Conservation (phyloP, 2,329 filamentous ascomycete species). For the Fusarium miscanthi region DNA sequence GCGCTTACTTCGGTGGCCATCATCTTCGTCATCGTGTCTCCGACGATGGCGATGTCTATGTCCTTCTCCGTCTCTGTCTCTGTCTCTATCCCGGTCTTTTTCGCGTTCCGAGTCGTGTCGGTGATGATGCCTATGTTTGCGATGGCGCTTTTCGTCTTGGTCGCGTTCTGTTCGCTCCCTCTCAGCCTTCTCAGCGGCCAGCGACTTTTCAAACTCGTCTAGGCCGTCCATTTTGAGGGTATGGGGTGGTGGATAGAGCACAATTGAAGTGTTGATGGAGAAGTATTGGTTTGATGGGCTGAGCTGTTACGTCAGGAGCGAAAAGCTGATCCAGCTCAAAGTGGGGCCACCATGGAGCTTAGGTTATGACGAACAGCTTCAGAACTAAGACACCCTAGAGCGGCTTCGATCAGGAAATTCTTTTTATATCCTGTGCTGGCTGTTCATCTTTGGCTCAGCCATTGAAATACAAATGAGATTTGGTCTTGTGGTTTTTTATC, state of each 20-base stretch:
- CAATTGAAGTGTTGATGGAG: background rate
- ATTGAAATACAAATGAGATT: background rate
- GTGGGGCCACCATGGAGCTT: slow-evolving; percentile 12
- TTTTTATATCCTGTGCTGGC: accelerated
- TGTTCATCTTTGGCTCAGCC: accelerated
- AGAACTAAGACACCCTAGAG: background rate
- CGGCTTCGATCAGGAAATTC: accelerated
- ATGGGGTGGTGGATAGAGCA: accelerated
- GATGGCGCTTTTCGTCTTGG: slow-evolving; percentile 55
- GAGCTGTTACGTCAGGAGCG: slow-evolving; percentile 28
- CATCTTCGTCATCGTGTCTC: slow-evolving; percentile 46
- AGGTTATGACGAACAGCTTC: background rate
- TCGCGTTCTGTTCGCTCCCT: slow-evolving; percentile 60
- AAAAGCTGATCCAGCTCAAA: slow-evolving; percentile 22
- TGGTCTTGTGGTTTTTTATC: no score
- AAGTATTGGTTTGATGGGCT: background rate
- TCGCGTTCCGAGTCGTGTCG: slow-evolving; percentile 53
- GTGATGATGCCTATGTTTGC: slow-evolving; percentile 59
- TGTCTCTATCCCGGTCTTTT: slow-evolving; percentile 32
- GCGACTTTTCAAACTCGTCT: slow-evolving; percentile 80
- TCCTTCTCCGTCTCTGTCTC: slow-evolving; percentile 36
- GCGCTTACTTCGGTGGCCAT: slow-evolving; percentile 46
- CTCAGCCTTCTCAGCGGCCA: slow-evolving; percentile 72
- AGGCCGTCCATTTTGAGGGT: slow-evolving; percentile 62
- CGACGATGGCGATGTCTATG: slow-evolving; percentile 33